A percentile compares a stretch with the other conserved stretches of the same genome.
Evolutionary conservation across 768 basidiomycete genomes (phyloP).

Genomic region (Hydnum rufescens): DNA sequence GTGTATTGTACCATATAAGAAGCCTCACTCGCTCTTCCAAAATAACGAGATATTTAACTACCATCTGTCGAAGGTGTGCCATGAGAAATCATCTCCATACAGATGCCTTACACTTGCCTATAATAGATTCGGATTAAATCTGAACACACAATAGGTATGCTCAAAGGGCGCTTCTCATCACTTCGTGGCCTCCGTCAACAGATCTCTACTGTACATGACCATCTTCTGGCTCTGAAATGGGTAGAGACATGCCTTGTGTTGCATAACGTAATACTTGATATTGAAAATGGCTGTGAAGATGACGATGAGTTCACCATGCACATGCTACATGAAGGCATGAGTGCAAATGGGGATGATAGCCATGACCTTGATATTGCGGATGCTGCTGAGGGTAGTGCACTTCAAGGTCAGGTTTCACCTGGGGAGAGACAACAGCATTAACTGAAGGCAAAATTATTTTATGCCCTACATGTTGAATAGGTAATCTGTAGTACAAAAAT

Average conservation of each 20-base stretch:
- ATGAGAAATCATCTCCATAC: not conserved
- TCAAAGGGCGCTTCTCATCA: conserved; percentile 21
- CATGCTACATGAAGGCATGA: too few relatives aligned
- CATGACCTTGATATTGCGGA: too few relatives aligned
- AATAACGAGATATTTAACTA: conserved; percentile 18
- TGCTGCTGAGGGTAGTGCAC: too few relatives aligned
- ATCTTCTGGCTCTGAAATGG: not conserved
- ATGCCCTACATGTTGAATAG: too few relatives aligned
- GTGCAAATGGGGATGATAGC: too few relatives aligned
- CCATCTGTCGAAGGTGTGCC: conserved; percentile 12
- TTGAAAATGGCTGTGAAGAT: not conserved
- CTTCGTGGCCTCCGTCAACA: conserved; percentile 12
- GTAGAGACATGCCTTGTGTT: not conserved
- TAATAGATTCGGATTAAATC: conserved; percentile 14
- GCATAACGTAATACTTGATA: not conserved
- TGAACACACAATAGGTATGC: conserved; percentile 22
- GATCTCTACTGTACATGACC: conserved; percentile 7
- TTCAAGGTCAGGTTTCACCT: too few relatives aligned
- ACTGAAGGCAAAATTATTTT: too few relatives aligned
- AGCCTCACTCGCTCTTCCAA: conserved; percentile 16
- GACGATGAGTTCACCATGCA: conserved; percentile 1
- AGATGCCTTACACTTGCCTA: not conserved
- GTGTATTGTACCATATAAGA: conserved; percentile 18
- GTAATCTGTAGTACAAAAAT: too few relatives aligned
- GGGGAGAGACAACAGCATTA: too few relatives aligned